Conservation (phyloP, 768 basidiomycete genomes). For the Kockovaella imperatae region DNA sequence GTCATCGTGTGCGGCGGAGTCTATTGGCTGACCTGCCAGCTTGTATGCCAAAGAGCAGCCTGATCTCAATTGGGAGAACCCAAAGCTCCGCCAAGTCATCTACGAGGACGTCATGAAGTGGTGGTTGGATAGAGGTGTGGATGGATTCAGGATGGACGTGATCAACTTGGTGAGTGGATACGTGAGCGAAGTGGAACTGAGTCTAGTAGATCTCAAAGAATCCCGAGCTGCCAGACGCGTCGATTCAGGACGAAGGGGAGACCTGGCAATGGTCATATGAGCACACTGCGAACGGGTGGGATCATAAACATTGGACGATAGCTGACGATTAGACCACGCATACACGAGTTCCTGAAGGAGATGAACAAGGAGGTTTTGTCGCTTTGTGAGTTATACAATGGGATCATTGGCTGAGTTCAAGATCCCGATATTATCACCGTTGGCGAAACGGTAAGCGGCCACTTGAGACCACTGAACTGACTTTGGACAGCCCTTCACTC, state of each 20-base stretch:
- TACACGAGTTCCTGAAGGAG: constrained; percentile 61
- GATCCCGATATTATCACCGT: background rate
- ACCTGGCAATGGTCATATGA: constrained; percentile 51
- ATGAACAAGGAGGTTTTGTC: constrained; percentile 57
- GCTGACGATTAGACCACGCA: constrained; percentile 54
- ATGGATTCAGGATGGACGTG: constrained; percentile 61
- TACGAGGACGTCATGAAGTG: constrained; percentile 58
- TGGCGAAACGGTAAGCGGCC: too few relatives aligned
- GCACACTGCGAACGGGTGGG: constrained; percentile 45
- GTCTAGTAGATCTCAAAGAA: constrained; percentile 61
- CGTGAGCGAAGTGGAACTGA: too few relatives aligned
- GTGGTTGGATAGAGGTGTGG: constrained; percentile 64
- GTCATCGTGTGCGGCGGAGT: background rate
- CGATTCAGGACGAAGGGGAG: constrained; percentile 49
- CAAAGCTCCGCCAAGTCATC: constrained; percentile 46
- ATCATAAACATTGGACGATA: background rate
- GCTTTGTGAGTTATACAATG: constrained; percentile 45
- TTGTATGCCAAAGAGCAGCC: constrained; percentile 54
- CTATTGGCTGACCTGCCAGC: background rate
- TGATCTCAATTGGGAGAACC: constrained; percentile 69
- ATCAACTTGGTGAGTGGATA: constrained; percentile 40
- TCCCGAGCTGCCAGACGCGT: constrained; percentile 59
- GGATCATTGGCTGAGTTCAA: background rate
- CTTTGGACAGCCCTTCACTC: too few relatives aligned
- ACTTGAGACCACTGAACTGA: too few relatives aligned